Evolutionary conservation across 306 rosid genomes (phyloP), one percentile per base, ranked within the genome.

Genomic region (Trifolium pratense): DNA sequence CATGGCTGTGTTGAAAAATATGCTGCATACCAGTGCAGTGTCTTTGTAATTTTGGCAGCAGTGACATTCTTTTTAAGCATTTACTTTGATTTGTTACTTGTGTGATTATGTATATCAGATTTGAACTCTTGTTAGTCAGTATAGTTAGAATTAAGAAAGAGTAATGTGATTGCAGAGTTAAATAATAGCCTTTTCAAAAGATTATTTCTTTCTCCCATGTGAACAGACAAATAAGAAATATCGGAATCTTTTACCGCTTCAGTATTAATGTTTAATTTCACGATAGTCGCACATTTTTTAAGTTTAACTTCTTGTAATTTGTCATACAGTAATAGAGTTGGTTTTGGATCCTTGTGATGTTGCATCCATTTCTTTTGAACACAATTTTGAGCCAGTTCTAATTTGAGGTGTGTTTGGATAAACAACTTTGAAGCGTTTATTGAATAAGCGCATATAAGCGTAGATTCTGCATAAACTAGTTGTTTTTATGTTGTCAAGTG

Each of bases 31-130:
- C 75, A 43, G 88, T 81, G 76, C 78, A 73, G 75, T 79, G 86
- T 85, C 86, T 86, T 82, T 79, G 88, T 88, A 88, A 78, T 89
- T 92, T 92, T 88, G 92, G 90, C 85, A 86, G 93, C 71, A 69
- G 86, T 79, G 86, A 85, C 87, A 86, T 86, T 88, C 75, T 85
- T 87, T 87, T 82, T 69, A 34, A 23, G 67, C 29, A 51, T 51
- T 84, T 34, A 55, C 75, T 58, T 73, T 58, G 57, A 48, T 74
- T 65, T n/a, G n/a, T n/a, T 75, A 81, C 77, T 72, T 64, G 74
- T 78, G 79, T 80, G 86, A 71, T 86, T 82, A 71, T 86, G 86
- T 84, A 88, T 84, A 88, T 84, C 80, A 80, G 80, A 81, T 78
- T 82, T 68, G 86, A 80, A 76, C 84, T 79, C 53, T 58, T 81